Evolutionary conservation across 73 alveolate species (phyloP), one percentile per base, ranked within the genome.

Genomic region (Effrenium voratum): DNA sequence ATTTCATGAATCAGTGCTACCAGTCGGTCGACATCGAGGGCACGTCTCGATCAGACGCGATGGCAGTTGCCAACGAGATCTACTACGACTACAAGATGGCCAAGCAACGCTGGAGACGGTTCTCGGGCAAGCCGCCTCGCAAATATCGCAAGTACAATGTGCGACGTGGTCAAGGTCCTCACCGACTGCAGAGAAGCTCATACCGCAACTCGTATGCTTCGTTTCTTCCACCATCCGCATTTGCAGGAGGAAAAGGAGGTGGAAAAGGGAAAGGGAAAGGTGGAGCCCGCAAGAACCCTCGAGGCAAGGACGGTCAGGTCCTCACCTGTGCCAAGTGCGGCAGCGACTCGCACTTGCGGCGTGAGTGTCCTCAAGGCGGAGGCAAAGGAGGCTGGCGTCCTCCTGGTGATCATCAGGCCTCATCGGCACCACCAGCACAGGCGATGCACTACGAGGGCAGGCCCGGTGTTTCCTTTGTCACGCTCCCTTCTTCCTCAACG

Each of bases 261-360:
- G 86, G 86, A 34, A 75, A 75, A 34, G 93, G 76, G 5, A 82
- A 82, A n/a, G 46, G 50, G 2, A 50, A 50, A n/a, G 30, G n/a
- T 3, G 75, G 66, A 1, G 40, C 38, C 50, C 73, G 93, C 46
- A 46, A 50, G 73, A 82, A 82, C 34, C 93, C 93, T 5, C 73
- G 75, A 6, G 93, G 93, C 46, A 82, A 82, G 66, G 93, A 82
- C 30, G 93, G 93, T 5, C 63, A 49, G 41, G 63, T 50, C 0
- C 46, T 82, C 12, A 43, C 13, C 22, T 79, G 91, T 43, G 70
- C 60, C 70, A 79, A 46, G 91, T 82, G 93, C 36, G 93, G 93
- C 15, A 30, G 52, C 19, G 52, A 40, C 32, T 8, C 47, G 19
- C 93, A 82, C 36, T 38, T 82, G n/a, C 32, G 70, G 70, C 32